Percentiles rank a stretch among this genome's conserved stretches.
Conservation (phyloP, 768 basidiomycete species). For the Jaapia argillacea region DNA sequence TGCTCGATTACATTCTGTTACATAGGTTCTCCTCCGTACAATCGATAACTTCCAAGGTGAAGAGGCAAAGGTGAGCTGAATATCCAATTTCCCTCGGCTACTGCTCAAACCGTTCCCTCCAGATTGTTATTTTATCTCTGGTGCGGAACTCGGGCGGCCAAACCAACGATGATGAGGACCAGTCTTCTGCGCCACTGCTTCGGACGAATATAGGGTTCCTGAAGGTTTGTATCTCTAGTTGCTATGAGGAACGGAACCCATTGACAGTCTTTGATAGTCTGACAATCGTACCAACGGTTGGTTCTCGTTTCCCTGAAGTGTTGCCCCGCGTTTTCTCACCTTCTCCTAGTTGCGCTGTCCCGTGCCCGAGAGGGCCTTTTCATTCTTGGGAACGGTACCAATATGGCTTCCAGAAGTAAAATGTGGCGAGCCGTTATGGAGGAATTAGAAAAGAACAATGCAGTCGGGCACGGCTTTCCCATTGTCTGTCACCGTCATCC, state of each 20-base stretch:
- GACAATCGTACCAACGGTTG: constrained; percentile 46
- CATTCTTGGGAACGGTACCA: constrained; percentile 58
- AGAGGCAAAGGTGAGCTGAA: constrained; percentile 43
- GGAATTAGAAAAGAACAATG: constrained; percentile 38
- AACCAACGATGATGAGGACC: constrained; percentile 24
- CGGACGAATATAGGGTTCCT: constrained; percentile 55
- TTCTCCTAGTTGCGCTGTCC: constrained; percentile 53
- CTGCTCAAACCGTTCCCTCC: constrained; percentile 2
- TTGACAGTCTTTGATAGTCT: constrained; percentile 26
- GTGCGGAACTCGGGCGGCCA: constrained; percentile 59
- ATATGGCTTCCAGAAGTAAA: constrained; percentile 34
- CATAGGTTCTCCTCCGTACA: constrained; percentile 57
- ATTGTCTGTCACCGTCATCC: constrained; percentile 49
- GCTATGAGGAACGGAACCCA: neutral
- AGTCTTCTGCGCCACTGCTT: constrained; percentile 7
- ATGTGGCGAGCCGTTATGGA: constrained; percentile 54
- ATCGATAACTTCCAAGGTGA: constrained; percentile 77
- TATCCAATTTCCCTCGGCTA: neutral
- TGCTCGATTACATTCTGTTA: neutral
- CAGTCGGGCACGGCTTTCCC: constrained; percentile 43
- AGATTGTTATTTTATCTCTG: constrained; percentile 66
- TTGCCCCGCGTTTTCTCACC: constrained; percentile 10
- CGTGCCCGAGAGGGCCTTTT: constrained; percentile 67
- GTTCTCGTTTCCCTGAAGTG: neutral
- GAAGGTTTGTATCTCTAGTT: constrained; percentile 31